A percentile compares a stretch with the other conserved stretches of the same genome.
phyloP scores from a whole-genome alignment of 2,329 filamentous ascomycete species.

The Falciphora oryzae region DNA sequence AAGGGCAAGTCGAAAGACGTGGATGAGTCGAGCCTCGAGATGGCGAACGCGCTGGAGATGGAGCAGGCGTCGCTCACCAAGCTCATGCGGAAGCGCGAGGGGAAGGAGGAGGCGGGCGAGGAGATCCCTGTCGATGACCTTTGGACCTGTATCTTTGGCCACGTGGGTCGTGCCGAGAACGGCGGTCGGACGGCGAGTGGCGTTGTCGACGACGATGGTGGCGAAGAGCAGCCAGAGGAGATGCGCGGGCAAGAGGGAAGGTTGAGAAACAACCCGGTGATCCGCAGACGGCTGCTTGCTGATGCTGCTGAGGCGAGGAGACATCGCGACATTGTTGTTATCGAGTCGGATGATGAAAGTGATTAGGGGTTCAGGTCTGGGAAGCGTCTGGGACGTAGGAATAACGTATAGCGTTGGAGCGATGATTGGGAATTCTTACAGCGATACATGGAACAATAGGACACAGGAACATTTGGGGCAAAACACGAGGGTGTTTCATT shows the following conservation, averaged over 20 bases:
- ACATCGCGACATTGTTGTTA: not conserved
- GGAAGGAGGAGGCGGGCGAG: constrained; percentile 68
- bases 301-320: constrained; percentile 36
- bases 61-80: constrained; percentile 65
- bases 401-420: too few species aligned
- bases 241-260: constrained; percentile 1
- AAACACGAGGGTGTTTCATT: too few species aligned
- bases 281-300: constrained; percentile 36
- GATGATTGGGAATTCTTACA: too few species aligned
- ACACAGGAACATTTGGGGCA: too few species aligned
- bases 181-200: too few species aligned
- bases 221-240: not conserved
- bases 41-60: constrained; percentile 78
- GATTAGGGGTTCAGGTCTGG: not conserved
- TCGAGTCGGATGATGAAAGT: not conserved
- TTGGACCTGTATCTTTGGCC: constrained; percentile 83
- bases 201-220: not conserved
- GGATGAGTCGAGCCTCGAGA: constrained; percentile 52
- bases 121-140: constrained; percentile 71
- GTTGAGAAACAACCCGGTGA: constrained; percentile 11
- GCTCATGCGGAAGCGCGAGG: constrained; percentile 63
- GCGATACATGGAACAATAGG: too few species aligned
- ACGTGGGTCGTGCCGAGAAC: constrained; percentile 24
- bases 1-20: constrained; percentile 25
- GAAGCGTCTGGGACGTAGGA: too few species aligned